Conservation (phyloP, 768 basidiomycete genomes). For the Punctularia strigosozonata region DNA sequence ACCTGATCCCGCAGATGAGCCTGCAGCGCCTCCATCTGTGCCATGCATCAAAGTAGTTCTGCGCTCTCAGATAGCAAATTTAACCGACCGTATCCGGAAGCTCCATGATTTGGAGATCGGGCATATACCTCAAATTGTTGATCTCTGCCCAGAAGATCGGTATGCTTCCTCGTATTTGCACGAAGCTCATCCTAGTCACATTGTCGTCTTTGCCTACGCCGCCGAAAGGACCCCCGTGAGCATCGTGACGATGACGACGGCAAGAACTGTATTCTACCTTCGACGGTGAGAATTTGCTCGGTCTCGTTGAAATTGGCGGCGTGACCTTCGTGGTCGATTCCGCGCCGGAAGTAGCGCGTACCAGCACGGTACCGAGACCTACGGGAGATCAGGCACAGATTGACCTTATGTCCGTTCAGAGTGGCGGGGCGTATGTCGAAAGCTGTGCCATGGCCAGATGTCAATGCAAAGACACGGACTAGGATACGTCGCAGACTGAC, state of each 20-base stretch:
- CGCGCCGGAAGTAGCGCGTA: slow-evolving; percentile 93
- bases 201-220: slow-evolving; percentile 35
- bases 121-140: slow-evolving; percentile 91
- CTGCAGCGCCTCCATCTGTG: slow-evolving; percentile 56
- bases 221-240: too few species aligned
- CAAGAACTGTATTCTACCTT: too few species aligned
- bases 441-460: slow-evolving; percentile 31
- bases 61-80: slow-evolving; percentile 1
- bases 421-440: slow-evolving; percentile 72
- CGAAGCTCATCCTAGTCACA: slow-evolving; percentile 70
- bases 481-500: slow-evolving; percentile 35
- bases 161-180: slow-evolving; percentile 88
- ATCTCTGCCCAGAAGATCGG: slow-evolving; percentile 96
- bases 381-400: slow-evolving; percentile 83
- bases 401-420: slow-evolving; percentile 69
- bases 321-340: slow-evolving; percentile 80
- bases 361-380: slow-evolving; percentile 92
- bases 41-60: slow-evolving; percentile 3
- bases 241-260: too few species aligned
- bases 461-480: slow-evolving; percentile 2
- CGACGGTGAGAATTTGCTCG: slow-evolving; percentile 83
- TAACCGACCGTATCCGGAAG: slow-evolving; percentile 65
- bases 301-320: slow-evolving; percentile 98
- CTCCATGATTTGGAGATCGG: slow-evolving; percentile 95
- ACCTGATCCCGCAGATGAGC: slow-evolving; percentile 68